phyloP scores from a whole-genome alignment of 257 asterid species.

The Solanum infundibuliforme region DNA sequence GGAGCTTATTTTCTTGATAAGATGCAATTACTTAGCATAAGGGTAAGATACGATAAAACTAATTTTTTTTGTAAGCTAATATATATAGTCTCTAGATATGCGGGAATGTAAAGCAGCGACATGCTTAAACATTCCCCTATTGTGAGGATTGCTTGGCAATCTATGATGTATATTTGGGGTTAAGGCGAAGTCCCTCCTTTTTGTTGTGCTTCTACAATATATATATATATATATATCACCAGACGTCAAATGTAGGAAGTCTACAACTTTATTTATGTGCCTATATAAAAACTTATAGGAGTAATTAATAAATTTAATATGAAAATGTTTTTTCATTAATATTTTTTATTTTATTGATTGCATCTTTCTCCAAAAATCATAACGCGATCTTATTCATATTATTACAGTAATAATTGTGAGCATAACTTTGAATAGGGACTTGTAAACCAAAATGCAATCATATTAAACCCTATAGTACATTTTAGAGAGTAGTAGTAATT shows the following conservation, averaged over 20 bases:
- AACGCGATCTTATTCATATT: not conserved
- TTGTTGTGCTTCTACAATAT: too few relatives aligned
- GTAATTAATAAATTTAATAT: not conserved
- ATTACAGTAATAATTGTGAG: conserved; percentile 9
- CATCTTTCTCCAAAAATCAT: not conserved
- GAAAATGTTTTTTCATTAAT: not conserved
- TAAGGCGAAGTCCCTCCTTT: too few relatives aligned
- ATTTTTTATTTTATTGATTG: not conserved
- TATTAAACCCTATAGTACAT: conserved; percentile 5
- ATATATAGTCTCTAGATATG: too few relatives aligned
- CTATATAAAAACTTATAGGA: not conserved
- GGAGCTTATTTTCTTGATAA: too few relatives aligned
- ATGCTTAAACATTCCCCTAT: too few relatives aligned
- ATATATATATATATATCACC: too few relatives aligned
- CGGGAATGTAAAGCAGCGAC: too few relatives aligned
- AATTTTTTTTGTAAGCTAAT: too few relatives aligned
- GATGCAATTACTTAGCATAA: too few relatives aligned
- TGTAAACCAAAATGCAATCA: conserved; percentile 34
- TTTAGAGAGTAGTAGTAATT: not conserved
- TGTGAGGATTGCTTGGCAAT: too few relatives aligned
- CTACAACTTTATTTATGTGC: not conserved
- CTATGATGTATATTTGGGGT: too few relatives aligned
- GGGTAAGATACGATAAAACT: too few relatives aligned
- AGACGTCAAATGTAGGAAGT: not conserved
- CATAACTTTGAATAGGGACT: conserved; percentile 35